A percentile compares a stretch with the other conserved stretches of the same genome.
Evolutionary conservation across 225 moss, liverwort and hornwort genomes (phyloP).

Genomic region (Pleurozium schreberi): DNA sequence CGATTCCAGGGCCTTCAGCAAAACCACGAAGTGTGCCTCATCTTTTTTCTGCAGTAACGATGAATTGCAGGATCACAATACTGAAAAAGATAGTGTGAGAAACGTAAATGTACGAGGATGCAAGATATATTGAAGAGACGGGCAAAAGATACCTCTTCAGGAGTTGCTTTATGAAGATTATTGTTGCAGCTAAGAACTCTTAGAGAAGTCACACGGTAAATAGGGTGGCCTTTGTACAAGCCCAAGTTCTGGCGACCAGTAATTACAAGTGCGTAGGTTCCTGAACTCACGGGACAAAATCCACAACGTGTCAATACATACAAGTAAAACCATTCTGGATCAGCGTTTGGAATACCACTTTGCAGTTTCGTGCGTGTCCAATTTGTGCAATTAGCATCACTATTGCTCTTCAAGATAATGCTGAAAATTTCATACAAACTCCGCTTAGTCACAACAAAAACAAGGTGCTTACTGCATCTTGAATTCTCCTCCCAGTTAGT

Average conservation of each 20-base stretch:
- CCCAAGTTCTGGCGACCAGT: conserved; percentile 65
- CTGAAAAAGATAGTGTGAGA: not conserved
- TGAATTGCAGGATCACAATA: not conserved
- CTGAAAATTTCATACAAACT: not conserved
- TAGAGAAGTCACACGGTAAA: conserved; percentile 69
- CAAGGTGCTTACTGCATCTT: not conserved
- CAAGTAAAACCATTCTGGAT: not conserved
- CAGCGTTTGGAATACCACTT: not conserved
- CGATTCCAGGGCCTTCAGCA: conserved; percentile 64
- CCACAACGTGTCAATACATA: not conserved
- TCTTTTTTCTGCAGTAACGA: conserved; percentile 66
- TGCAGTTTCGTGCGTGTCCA: not conserved
- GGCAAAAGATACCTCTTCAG: conserved; percentile 57
- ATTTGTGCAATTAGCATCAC: not conserved
- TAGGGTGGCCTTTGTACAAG: conserved; percentile 44
- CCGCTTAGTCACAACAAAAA: not conserved
- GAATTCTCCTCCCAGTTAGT: not conserved
- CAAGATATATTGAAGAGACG: not conserved
- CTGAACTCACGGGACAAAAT: conserved; percentile 21
- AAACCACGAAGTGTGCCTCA: conserved; percentile 62
- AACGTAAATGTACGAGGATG: not conserved
- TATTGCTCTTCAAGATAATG: not conserved
- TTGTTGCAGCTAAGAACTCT: conserved; percentile 74
- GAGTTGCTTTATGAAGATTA: conserved; percentile 35
- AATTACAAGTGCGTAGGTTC: conserved; percentile 79